Base-by-base conservation (phyloP, 192 early-diverging fungal species). In the Podila epicladia region DNA sequence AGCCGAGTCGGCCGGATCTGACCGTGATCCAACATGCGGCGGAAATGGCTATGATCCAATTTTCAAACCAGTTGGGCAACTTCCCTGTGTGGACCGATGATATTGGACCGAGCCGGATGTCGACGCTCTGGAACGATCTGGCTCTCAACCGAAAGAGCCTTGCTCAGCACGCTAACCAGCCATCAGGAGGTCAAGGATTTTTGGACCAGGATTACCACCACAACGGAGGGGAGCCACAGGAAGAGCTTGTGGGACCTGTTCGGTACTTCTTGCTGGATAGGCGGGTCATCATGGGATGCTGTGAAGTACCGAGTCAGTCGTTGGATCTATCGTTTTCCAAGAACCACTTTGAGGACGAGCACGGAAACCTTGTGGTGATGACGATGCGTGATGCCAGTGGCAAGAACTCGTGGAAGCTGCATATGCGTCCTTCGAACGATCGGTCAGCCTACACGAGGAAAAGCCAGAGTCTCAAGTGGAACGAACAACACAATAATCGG, bases 251-350 rank as follows among this genome's bases (percentile, higher is more conserved):
- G 41, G 84, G 86, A 29, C 85, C 82, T 51, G 75, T 92, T 65
- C 89, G 91, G 11, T 93, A 92, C 72, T 95, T 90, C 72, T 84
- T 91, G 32, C 82, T 90, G 51, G 93, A 95, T 70, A 83, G 90
- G 29, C 79, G 91, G 5, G 72, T 93, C 4, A 87, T 95, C 33
- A 32, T 94, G 22, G 90, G 91, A 6, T 82, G 94, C 33, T 74
- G 93, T n/a, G 93, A 95, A 48, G 70, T 78, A 22, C 87, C 19
- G 53, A 75, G 22, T 26, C 72, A 19, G 31, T 24, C 2, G 41
- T 49, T 15, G 64, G 2, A 65, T 20, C 41, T 26, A 26, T 28
- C 51, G 37, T 31, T 49, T 1, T 24, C 51, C 9, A 55, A 35
- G 2, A 58, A 72, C 19, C 7, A 20, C 5, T 82, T 64, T 32